These are phyloP conservation scores for Posidonia oceanica DNA, from an alignment of 116 monocot species.

Conservation along the genomic window DNA sequence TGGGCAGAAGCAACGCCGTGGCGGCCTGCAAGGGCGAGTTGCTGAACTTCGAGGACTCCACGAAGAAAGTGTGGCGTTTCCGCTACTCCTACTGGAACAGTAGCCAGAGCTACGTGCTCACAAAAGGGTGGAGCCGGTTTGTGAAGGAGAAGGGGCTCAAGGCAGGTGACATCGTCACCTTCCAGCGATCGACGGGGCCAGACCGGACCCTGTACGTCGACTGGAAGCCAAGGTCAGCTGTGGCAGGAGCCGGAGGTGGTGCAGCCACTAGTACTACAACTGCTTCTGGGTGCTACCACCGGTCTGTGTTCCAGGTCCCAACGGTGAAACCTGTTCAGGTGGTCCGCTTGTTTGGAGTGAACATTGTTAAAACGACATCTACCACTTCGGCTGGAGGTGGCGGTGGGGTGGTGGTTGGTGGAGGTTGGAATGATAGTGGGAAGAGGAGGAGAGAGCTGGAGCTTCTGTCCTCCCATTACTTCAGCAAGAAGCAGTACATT, in stretches of 20 bases:
- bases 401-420: background rate
- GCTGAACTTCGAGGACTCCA: constrained; percentile 25
- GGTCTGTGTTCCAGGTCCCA: background rate
- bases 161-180: constrained; percentile 28
- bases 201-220: constrained; percentile 26
- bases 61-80: constrained; percentile 24
- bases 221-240: constrained; percentile 8
- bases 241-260: background rate
- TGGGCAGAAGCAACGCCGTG: background rate
- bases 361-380: background rate
- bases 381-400: background rate
- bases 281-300: background rate
- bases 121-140: constrained; percentile 48
- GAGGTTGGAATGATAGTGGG: background rate
- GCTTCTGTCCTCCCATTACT: background rate
- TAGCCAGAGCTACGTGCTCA: constrained; percentile 5
- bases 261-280: no score
- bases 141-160: constrained; percentile 32
- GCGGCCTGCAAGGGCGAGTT: constrained; percentile 7
- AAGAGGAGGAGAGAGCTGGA: constrained; percentile 1
- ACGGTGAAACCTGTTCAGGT: background rate
- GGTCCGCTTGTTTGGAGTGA: constrained; percentile 9
- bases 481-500: background rate
- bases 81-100: constrained; percentile 54
- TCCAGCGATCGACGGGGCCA: constrained; percentile 15